Evolutionary conservation across 2,329 filamentous ascomycete genomes (phyloP), one percentile per base, ranked within the genome.

Genomic region (Claviceps sp.): DNA sequence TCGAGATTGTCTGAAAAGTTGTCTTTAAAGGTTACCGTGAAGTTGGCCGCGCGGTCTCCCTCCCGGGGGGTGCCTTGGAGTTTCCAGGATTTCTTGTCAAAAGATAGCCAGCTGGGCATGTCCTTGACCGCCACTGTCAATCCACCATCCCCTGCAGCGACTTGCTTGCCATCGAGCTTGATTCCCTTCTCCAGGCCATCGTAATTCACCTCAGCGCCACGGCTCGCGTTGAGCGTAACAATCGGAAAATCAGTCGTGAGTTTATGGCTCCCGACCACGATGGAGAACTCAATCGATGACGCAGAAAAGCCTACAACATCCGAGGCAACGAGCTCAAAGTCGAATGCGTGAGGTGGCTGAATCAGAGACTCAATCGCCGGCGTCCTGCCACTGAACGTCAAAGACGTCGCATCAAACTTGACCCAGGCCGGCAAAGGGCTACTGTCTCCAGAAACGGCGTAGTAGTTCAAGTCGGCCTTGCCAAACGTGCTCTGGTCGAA

Each of bases 401-500:
- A 69, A 0, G 67, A 73, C 2, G 63, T 63, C 1, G 76, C 63
- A 58, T 93, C 78, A 61, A 95, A 95, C n/a, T 70, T 70, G 45
- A 95, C 71, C 89, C 89, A 95, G 0, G 88, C 83, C 19, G 89
- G 89, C 39, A 95, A 70, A 39, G 89, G 89, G n/a, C 85, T 87
- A 61, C 87, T 86, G 61, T 91, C 78, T 5, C 73, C 74, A 4
- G 87, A 85, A 3, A 85, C 81, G 8, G 87, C 87, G 62, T 93
- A 91, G 65, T 89, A 95, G 53, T 81, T 80, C 49, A 82, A 73
- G 16, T 68, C 70, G 10, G 71, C 66, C 3, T 73, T 68, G n/a
- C 71, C 70, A 64, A 95, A 95, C 0, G 84, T 87, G 17, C 78
- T 68, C 5, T 61, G 58, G 45, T 75, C 69, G 56, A 84, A 80